Evolutionary conservation across 2,329 filamentous ascomycete genomes (phyloP).

Genomic region (Fusarium temperatum): DNA sequence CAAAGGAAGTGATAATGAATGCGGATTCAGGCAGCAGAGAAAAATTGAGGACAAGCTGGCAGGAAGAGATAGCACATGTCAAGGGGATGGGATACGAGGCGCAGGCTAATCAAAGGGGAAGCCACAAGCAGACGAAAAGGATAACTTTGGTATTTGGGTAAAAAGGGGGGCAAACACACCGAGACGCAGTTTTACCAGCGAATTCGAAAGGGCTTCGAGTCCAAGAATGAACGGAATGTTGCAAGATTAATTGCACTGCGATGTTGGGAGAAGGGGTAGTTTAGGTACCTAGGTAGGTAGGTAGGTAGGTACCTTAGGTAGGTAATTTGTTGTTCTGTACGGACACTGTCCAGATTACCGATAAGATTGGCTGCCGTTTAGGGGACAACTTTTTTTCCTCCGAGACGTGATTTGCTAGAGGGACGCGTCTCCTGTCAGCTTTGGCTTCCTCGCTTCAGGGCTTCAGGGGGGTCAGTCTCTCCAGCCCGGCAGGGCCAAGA

Average conservation of each 20-base stretch:
- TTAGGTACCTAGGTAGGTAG: neutral
- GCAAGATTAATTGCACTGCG: conserved; percentile 11
- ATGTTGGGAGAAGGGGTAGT: conserved; percentile 8
- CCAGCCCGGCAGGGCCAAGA: conserved; percentile 7
- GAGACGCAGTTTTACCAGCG: conserved; percentile 2
- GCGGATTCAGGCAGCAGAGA: conserved; percentile 24
- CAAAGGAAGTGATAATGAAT: neutral
- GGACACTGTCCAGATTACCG: conserved; percentile 15
- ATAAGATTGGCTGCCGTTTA: conserved; percentile 25
- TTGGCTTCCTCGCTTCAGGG: neutral
- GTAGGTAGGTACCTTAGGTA: neutral
- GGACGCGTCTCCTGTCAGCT: conserved; percentile 26
- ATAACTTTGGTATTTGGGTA: neutral
- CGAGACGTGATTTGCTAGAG: conserved; percentile 30
- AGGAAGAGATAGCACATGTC: conserved; percentile 8
- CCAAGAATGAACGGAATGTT: conserved; percentile 30
- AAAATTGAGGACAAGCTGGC: conserved; percentile 41
- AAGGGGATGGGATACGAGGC: conserved; percentile 30
- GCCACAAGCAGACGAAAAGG: conserved; percentile 11
- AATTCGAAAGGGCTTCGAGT: neutral
- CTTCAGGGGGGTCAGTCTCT: neutral
- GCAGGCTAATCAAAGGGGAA: conserved; percentile 18
- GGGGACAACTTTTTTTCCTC: conserved; percentile 16
- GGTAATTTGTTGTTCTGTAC: neutral
- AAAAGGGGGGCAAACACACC: conserved; percentile 31